A percentile compares a stretch with the other conserved stretches of the same genome.
Evolutionary conservation across 495 filamentous ascomycete genomes (phyloP).

Genomic region (Cetradonia linearis): DNA sequence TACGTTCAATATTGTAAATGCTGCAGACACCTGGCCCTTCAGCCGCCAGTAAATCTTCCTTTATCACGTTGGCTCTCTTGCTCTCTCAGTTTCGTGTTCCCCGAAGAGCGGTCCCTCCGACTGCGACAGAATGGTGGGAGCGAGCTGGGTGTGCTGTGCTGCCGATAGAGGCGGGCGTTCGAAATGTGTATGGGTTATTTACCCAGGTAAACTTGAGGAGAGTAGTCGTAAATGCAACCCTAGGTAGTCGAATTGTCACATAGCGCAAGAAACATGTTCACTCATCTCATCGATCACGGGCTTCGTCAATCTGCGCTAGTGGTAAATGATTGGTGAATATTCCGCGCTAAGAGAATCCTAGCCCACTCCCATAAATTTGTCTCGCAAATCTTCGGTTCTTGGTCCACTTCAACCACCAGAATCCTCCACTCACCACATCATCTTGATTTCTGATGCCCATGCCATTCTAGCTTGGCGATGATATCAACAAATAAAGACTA

Average conservation of each 20-base stretch:
- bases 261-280: conserved; percentile 3
- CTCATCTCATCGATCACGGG: conserved; percentile 3
- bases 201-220: background rate
- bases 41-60: background rate
- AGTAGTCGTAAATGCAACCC: background rate
- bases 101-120: conserved; percentile 6
- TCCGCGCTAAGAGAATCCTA: background rate
- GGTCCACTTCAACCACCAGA: background rate
- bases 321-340: background rate
- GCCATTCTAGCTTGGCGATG: background rate
- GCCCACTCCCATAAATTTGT: conserved; percentile 2
- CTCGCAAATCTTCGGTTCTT: conserved; percentile 3
- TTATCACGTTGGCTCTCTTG: background rate
- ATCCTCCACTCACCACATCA: background rate
- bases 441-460: background rate
- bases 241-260: background rate
- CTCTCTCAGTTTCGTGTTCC: background rate
- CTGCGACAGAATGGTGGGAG: conserved; percentile 15
- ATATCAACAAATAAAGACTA: background rate
- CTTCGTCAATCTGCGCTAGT: conserved; percentile 5
- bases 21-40: conserved; percentile 9
- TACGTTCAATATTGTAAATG: background rate
- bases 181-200: background rate
- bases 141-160: background rate
- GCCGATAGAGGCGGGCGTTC: background rate